Percentiles rank a stretch among this genome's conserved stretches.
Conservation (phyloP, 495 filamentous ascomycete genomes). For the Glutinoglossum americanum region DNA sequence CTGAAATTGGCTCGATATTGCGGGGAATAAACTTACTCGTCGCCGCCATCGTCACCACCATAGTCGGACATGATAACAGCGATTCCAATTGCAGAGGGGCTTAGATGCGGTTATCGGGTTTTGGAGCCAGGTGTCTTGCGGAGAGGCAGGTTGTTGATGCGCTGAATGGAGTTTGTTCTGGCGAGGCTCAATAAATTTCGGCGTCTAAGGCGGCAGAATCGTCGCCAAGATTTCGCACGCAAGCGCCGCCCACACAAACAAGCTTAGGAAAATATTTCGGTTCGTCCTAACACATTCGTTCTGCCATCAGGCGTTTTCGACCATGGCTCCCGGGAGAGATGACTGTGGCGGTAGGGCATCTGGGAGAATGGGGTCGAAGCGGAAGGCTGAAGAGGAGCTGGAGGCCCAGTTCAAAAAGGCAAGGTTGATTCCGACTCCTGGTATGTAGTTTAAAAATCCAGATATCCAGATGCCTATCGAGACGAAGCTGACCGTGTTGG, state of each 20-base stretch:
- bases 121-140: not conserved
- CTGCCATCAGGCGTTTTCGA: not conserved
- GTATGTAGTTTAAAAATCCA: not conserved
- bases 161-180: not conserved
- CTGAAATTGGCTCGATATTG: conserved; percentile 10
- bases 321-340: not conserved
- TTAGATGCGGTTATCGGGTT: not conserved
- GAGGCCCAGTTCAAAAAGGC: not conserved
- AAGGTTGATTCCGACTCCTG: not conserved
- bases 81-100: not conserved
- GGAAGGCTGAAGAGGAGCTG: not conserved
- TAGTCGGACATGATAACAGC: conserved; percentile 54
- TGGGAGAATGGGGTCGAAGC: not conserved
- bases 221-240: not conserved
- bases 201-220: not conserved
- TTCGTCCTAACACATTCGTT: not conserved
- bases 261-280: not conserved
- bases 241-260: no score
- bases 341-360: not conserved
- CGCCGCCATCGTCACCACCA: conserved; percentile 31
- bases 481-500: not conserved
- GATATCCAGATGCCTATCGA: no score
- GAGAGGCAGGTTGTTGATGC: not conserved
- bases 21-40: conserved; percentile 3
- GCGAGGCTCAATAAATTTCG: not conserved